Evolutionary conservation across 1,284 basidiomycete species (phyloP), one percentile per base, ranked within the genome.

Genomic region (Pseudozyma tsukubaensis): DNA sequence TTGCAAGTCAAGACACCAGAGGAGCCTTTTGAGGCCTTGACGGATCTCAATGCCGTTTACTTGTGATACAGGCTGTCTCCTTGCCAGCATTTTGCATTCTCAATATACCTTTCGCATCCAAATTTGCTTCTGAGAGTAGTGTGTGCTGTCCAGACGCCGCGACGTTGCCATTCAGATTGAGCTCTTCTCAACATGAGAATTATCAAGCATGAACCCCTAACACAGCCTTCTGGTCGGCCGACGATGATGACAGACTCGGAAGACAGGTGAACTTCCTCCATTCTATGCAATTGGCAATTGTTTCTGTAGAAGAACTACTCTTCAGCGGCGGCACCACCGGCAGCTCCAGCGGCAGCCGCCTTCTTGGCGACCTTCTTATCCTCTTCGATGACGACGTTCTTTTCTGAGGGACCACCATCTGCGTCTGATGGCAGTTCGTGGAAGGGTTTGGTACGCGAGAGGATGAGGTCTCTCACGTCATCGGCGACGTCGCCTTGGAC

Each of bases 401-500:
- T 78, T 11, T 78, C 80, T 1, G 58, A 44, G 8, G 79, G 51
- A 10, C 80, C 80, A 32, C 81, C 81, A 10, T 76, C 74, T 1
- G 61, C 63, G 54, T 83, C 82, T 8, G 70, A 55, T 4, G 80
- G 82, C 8, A 84, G 75, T 24, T 75, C 64, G 49, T 83, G 68
- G 68, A 84, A 84, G 1, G 82, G 81, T 52, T 84, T 84, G 13
- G 52, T 52, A 34, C 80, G 72, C 37, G 56, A 63, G 21, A 81
- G 51, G 52, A 84, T 76, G 62, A 84, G 50, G 0, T 73, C 69
- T 8, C 57, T 43, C 1, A 84, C 69, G n/a, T 83, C 80, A 39
- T 84, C 80, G 4, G 79, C 79, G 10, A 84, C 81, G 45, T 84
- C 82, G 32, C 82, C 82, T 56, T 84, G 82, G n/a, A 84, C 78